A percentile compares a stretch with the other conserved stretches of the same genome.
Evolutionary conservation across 2,329 filamentous ascomycete genomes (phyloP).

Genomic region (Blastomyces parvus): DNA sequence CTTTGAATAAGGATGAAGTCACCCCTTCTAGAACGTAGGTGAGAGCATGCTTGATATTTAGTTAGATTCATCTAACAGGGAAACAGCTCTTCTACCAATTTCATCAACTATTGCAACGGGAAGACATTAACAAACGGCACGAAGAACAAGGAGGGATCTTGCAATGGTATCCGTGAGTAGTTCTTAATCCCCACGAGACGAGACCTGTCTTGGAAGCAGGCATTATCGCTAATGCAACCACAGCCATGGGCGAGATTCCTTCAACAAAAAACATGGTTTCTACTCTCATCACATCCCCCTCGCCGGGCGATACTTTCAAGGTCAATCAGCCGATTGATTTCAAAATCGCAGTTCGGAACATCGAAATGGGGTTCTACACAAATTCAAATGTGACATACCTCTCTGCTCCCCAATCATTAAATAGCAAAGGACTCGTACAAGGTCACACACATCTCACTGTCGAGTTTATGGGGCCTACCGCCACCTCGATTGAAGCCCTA

Average conservation of each 20-base stretch:
- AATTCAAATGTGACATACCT: slow-evolving; percentile 47
- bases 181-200: background rate
- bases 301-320: slow-evolving; percentile 31
- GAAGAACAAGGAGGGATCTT: slow-evolving; percentile 42
- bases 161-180: slow-evolving; percentile 40
- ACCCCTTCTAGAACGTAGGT: background rate
- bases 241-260: slow-evolving; percentile 45
- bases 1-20: background rate
- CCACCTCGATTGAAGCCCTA: slow-evolving; percentile 45
- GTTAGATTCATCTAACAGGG: background rate
- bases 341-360: slow-evolving; percentile 38
- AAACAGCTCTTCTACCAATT: slow-evolving; percentile 31
- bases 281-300: slow-evolving; percentile 42
- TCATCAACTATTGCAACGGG: slow-evolving; percentile 50
- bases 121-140: slow-evolving; percentile 45
- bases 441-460: slow-evolving; percentile 37
- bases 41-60: slow-evolving; percentile 7
- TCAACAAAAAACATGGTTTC: slow-evolving; percentile 44
- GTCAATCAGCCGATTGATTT: slow-evolving; percentile 39
- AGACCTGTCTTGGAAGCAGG: background rate
- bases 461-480: slow-evolving; percentile 36
- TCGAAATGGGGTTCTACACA: slow-evolving; percentile 43
- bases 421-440: slow-evolving; percentile 28
- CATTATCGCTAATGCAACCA: background rate
- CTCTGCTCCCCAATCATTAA: slow-evolving; percentile 43